Evolutionary conservation across 208 protist species (phyloP), one percentile per base, ranked within the genome.

Genomic region (Trypanosoma brucei): DNA sequence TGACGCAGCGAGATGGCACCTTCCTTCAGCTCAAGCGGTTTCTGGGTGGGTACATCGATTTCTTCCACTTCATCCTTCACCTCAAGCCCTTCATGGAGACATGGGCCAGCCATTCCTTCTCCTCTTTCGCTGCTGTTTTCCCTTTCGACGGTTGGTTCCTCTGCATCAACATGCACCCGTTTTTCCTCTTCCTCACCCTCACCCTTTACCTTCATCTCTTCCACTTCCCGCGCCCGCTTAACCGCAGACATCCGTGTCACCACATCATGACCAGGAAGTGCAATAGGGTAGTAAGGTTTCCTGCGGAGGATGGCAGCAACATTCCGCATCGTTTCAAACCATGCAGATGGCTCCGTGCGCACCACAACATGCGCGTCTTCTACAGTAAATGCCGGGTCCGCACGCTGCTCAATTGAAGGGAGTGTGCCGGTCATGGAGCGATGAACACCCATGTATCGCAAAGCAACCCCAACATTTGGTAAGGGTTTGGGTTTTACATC

Each of bases 401-500:
- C 58, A 59, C 42, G 22, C 56, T 62, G 75, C 34, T 70, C 78
- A 36, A 94, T 68, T 11, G 84, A 91, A 0, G 84, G 82, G 36
- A 91, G 75, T 22, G 84, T 81, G 30, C 88, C 88, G 3, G 88
- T 94, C 88, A 94, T 91, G 44, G 88, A 75, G 0, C 78, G 76
- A 63, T 91, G 70, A 37, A 87, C 68, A 3, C 70, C 80, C 46
- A 75, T 38, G 4, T 57, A 49, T 37, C 71, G 69, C 3, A 34
- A 35, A 3, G 53, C 4, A 2, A 31, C 39, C 1, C 46, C 55
- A n/a, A 38, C 11, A 35, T 42, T 13, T 31, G 54, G 53, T 50
- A 48, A 33, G 3, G 53, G 50, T 33, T 54, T 30, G 3, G 34
- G 13, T 45, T 56, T 42, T 9, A 2, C 37, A 34, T 36, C 56